These are phyloP conservation scores for Vickermania spadyakhi DNA, from an alignment of 208 protist genomes.

Conservation along the genomic window DNA sequence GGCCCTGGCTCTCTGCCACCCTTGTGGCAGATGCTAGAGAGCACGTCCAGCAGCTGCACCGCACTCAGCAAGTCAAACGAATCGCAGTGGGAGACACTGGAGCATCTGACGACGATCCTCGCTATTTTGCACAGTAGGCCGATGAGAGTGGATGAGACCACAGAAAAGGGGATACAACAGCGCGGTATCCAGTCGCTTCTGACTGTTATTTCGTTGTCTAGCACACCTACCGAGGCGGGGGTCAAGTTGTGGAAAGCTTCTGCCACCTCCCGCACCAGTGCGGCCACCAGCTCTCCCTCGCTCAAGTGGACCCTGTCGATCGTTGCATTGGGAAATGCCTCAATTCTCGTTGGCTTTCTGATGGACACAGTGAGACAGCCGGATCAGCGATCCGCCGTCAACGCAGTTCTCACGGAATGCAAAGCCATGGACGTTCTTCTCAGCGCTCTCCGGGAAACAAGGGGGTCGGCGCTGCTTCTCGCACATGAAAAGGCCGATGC, in stretches of 20 bases:
- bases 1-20: not conserved
- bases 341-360: slow-evolving; percentile 15
- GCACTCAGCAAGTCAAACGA: not conserved
- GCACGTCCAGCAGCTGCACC: not conserved
- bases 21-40: not conserved
- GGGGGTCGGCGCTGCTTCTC: slow-evolving; percentile 8
- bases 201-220: not conserved
- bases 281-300: not conserved
- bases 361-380: not conserved
- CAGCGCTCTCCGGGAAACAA: slow-evolving; percentile 11
- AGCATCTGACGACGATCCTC: slow-evolving; percentile 11
- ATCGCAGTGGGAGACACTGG: slow-evolving; percentile 1
- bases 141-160: not conserved
- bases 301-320: not conserved
- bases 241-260: not conserved
- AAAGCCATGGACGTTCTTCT: slow-evolving; percentile 20
- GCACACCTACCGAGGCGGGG: slow-evolving; percentile 1
- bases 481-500: slow-evolving; percentile 4
- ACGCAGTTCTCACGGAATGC: not conserved
- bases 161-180: not conserved
- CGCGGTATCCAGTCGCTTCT: not conserved
- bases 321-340: slow-evolving; percentile 25
- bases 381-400: not conserved
- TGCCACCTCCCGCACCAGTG: not conserved
- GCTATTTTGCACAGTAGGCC: slow-evolving; percentile 3